A percentile compares a stretch with the other conserved stretches of the same genome.
Evolutionary conservation across 495 filamentous ascomycete species (phyloP).

Genomic region (Penicillium bialowiezense): DNA sequence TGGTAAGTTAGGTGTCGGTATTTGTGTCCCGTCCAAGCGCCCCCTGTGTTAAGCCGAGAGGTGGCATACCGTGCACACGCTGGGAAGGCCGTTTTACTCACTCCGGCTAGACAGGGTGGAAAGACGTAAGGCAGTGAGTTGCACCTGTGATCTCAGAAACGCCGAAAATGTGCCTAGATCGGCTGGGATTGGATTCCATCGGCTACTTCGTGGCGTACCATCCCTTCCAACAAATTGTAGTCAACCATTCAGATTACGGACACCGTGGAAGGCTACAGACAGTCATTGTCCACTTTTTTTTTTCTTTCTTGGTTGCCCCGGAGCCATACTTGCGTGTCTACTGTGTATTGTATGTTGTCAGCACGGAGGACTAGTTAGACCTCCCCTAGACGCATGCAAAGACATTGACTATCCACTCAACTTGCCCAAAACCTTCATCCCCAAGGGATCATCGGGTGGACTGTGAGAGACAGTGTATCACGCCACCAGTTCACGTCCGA

Average conservation of each 20-base stretch:
- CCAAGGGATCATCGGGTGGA: slow-evolving; percentile 2
- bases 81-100: slow-evolving; percentile 5
- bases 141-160: slow-evolving; percentile 17
- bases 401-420: slow-evolving; percentile 2
- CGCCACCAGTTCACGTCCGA: slow-evolving; percentile 4
- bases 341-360: not conserved
- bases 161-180: slow-evolving; percentile 4
- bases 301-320: not conserved
- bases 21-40: slow-evolving; percentile 14
- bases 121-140: slow-evolving; percentile 11
- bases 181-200: slow-evolving; percentile 6
- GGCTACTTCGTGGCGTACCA: slow-evolving; percentile 3
- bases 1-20: not conserved
- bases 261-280: no score
- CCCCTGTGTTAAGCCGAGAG: slow-evolving; percentile 4
- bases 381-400: slow-evolving; percentile 3
- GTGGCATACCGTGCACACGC: slow-evolving; percentile 1
- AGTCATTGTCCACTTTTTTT: not conserved
- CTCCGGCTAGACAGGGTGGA: not conserved
- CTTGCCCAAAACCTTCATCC: not conserved
- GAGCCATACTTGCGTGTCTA: slow-evolving; percentile 9
- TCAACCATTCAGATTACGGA: no score
- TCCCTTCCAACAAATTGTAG: not conserved
- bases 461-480: slow-evolving; percentile 3
- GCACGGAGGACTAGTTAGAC: not conserved